A percentile compares a stretch with the other conserved stretches of the same genome.
These are phyloP conservation scores for Aspergillus ustus DNA, from an alignment of 2,329 filamentous ascomycete species.

Conservation along the genomic window DNA sequence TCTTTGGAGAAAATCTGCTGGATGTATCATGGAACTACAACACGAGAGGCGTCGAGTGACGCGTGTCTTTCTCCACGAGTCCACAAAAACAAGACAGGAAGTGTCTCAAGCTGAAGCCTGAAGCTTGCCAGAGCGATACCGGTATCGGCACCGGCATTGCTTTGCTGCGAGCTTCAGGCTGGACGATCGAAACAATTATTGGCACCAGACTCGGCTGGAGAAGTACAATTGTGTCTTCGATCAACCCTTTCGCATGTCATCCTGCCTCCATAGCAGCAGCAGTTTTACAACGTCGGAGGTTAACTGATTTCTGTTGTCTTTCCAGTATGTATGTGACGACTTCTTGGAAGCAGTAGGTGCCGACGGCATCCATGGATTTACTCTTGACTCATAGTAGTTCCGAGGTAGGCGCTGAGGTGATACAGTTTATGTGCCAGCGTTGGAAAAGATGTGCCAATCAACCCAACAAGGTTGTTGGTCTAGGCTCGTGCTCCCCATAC, in stretches of 20 bases:
- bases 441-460: not conserved
- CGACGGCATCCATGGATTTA: not conserved
- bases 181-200: too few relatives aligned
- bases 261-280: not conserved
- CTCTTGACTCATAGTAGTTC: not conserved
- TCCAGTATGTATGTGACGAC: not conserved
- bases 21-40: too few relatives aligned
- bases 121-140: too few relatives aligned
- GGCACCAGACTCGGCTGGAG: not conserved
- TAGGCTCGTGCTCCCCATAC: not conserved
- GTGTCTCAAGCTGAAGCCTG: too few relatives aligned
- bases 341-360: not conserved
- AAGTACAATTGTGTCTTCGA: not conserved
- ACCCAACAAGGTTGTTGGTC: not conserved
- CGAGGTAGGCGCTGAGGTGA: not conserved
- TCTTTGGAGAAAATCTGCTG: too few relatives aligned
- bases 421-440: not conserved
- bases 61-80: too few relatives aligned
- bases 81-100: too few relatives aligned
- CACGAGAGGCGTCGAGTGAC: too few relatives aligned
- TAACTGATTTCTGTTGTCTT: not conserved
- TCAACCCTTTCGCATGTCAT: not conserved
- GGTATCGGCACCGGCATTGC: too few relatives aligned
- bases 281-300: not conserved
- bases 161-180: too few relatives aligned